A percentile compares a stretch with the other conserved stretches of the same genome.
Evolutionary conservation across 495 filamentous ascomycete genomes (phyloP).

Genomic region (Extremus antarcticus): DNA sequence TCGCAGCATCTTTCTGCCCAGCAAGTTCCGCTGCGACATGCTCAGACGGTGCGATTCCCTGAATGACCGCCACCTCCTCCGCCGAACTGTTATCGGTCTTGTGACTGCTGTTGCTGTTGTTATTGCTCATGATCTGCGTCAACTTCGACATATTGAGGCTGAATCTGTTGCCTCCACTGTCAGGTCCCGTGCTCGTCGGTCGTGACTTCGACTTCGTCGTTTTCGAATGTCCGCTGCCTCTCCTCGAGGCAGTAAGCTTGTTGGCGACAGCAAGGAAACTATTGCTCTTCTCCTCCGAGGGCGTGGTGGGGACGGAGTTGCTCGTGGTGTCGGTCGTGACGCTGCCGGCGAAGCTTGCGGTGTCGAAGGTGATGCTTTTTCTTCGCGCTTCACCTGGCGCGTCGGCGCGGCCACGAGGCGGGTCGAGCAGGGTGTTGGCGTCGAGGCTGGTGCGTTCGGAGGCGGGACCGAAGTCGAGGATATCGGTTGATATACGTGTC

Average conservation of each 20-base stretch:
- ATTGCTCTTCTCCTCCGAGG: conserved; percentile 14
- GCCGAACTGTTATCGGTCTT: conserved; percentile 14
- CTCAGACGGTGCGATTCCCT: conserved; percentile 2
- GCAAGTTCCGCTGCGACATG: conserved; percentile 5
- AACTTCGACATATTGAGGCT: conserved; percentile 19
- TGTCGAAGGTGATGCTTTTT: conserved; percentile 10
- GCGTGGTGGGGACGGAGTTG: conserved; percentile 15
- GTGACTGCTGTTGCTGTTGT: conserved; percentile 12
- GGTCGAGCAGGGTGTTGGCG: conserved; percentile 2
- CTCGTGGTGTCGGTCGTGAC: not conserved
- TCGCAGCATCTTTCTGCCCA: conserved; percentile 1
- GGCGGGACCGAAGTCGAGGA: conserved; percentile 4
- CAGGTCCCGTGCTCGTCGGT: conserved; percentile 6
- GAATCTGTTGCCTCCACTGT: conserved; percentile 6
- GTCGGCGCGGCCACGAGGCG: not conserved
- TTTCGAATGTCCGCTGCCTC: conserved; percentile 3
- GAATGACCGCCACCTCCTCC: conserved; percentile 1
- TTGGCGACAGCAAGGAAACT: conserved; percentile 11
- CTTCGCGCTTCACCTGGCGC: not conserved
- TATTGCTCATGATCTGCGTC: conserved; percentile 22
- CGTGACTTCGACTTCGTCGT: not conserved
- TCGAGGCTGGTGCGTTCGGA: conserved; percentile 10
- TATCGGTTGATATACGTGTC: not conserved
- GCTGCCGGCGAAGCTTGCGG: conserved; percentile 7
- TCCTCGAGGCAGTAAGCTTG: conserved; percentile 9